These are phyloP conservation scores for Hygrocybe coccinea DNA, from an alignment of 768 basidiomycete genomes.

Conservation along the genomic window DNA sequence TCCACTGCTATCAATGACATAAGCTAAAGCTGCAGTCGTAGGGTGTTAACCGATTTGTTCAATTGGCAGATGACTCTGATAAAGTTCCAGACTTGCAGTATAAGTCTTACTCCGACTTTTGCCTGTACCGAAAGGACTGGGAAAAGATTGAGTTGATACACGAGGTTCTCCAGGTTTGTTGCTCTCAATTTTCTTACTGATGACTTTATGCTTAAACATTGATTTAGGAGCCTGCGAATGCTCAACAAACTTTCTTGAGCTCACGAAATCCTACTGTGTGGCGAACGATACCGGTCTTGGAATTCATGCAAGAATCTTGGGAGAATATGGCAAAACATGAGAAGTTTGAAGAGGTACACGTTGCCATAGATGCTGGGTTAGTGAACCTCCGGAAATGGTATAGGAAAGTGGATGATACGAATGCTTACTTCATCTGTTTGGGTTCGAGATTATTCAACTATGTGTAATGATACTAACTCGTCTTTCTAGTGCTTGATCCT, in stretches of 20 bases:
- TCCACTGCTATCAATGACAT: slow-evolving; percentile 1
- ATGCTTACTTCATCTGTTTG: slow-evolving; percentile 15
- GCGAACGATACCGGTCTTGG: slow-evolving; percentile 14
- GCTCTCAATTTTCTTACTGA: slow-evolving; percentile 6
- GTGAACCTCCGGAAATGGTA: slow-evolving; percentile 8
- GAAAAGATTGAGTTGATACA: slow-evolving; percentile 11
- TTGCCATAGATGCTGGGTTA: slow-evolving; percentile 8
- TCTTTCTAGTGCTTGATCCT: slow-evolving; percentile 8
- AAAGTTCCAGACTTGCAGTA: slow-evolving; percentile 12
- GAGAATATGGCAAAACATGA: slow-evolving; percentile 10
- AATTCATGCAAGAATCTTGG: slow-evolving; percentile 16
- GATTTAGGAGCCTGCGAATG: slow-evolving; percentile 14
- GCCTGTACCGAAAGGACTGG: slow-evolving; percentile 10
- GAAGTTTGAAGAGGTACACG: slow-evolving; percentile 8
- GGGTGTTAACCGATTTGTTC: slow-evolving; percentile 12
- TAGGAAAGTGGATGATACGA: slow-evolving; percentile 7
- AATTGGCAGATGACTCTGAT: slow-evolving; percentile 14
- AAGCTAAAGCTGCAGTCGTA: not conserved
- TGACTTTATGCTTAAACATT: slow-evolving; percentile 9
- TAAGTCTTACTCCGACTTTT: slow-evolving; percentile 15
- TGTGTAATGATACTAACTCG: not conserved
- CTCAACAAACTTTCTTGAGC: slow-evolving; percentile 14
- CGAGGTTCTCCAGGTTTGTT: slow-evolving; percentile 12
- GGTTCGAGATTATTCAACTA: slow-evolving; percentile 1
- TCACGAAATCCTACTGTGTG: slow-evolving; percentile 13